Conservation (phyloP, 306 rosid genomes). For the Trichosanthes truncata region DNA sequence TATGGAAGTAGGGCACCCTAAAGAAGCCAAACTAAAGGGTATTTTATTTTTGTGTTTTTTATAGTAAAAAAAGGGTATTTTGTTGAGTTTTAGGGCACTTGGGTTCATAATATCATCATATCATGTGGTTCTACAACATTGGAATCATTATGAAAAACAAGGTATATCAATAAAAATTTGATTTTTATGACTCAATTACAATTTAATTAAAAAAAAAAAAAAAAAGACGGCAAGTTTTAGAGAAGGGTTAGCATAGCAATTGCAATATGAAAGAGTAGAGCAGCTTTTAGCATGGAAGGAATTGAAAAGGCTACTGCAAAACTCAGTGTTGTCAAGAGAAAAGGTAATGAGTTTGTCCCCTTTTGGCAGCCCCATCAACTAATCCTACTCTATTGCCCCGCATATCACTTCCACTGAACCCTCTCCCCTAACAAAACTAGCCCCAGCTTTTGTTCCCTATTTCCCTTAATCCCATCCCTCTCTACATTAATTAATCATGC, state of each 20-base stretch:
- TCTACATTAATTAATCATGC: not conserved
- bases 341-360: not conserved
- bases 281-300: not conserved
- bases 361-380: not conserved
- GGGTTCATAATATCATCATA: no score
- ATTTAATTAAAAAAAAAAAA: no score
- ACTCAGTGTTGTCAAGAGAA: not conserved
- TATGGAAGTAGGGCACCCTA: not conserved
- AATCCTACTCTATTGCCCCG: not conserved
- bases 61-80: no score
- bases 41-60: no score
- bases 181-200: no score
- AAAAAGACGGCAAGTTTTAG: not conserved
- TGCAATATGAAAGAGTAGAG: no score
- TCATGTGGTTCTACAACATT: no score
- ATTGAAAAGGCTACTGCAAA: not conserved
- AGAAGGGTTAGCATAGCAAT: no score
- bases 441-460: conserved; percentile 5
- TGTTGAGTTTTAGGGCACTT: no score
- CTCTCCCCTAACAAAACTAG: no score
- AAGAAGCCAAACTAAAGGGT: not conserved
- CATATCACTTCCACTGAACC: not conserved
- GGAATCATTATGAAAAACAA: no score
- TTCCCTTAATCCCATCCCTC: not conserved
- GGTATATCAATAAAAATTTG: no score